Evolutionary conservation across 2,329 filamentous ascomycete genomes (phyloP), one percentile per base, ranked within the genome.

Genomic region (Penicillium verrucosum): DNA sequence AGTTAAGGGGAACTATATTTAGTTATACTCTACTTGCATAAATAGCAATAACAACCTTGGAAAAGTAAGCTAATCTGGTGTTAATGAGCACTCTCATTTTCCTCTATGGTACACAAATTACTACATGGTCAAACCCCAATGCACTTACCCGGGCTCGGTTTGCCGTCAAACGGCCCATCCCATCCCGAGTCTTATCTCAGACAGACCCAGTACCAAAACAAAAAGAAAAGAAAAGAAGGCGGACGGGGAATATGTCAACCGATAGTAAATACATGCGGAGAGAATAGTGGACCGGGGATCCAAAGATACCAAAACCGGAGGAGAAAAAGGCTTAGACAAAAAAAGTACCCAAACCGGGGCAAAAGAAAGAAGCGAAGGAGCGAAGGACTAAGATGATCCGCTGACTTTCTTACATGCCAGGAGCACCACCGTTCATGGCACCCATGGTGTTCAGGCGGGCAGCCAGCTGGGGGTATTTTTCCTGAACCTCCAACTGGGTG

Each of bases 401-500:
- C 7, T 30, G 25, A 43, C 14, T 41, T 41, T 54, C 56, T 71
- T 69, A 74, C 68, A 75, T 60, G 57, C 64, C 64, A 34, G 70
- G 66, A 41, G 72, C 67, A 23, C 67, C 74, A 58, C 73, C 66
- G 47, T 71, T 71, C 60, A 65, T 65, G 36, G 73, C 74, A 30
- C 78, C 75, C 79, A 87, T 86, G 52, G 81, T 81, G 62, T 86
- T 82, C 63, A 93, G 81, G 73, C 89, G 88, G 58, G 83, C 85
- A 14, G 89, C 88, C 51, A 94, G 81, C 74, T 91, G 85, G 40
- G 90, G 90, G 72, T 93, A 93, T 77, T 90, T 90, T 77, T 92
- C 88, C 72, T 91, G 89, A 16, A 94, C 89, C 78, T 96, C 90
- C 60, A 99, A 85, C 77, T 99, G 94, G 61, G 94, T 97, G 70